Base-by-base conservation (phyloP, 1,139 yeast species). In the Dujonia santamariae region DNA sequence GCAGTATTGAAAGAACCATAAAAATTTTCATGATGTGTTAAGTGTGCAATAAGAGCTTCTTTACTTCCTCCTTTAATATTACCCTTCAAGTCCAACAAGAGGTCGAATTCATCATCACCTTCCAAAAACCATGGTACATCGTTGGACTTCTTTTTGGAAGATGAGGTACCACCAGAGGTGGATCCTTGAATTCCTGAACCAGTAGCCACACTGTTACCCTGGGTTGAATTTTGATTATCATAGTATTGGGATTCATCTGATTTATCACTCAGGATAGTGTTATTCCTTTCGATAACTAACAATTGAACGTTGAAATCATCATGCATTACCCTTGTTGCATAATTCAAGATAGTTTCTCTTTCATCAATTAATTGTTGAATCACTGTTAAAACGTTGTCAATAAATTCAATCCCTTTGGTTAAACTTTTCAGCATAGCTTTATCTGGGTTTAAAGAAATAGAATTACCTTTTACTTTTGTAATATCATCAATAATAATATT, bases 41-140 rank as follows among this genome's bases (percentile, higher is more conserved):
- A 67, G 54, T 85, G 88, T 34, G 92, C 85, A 9, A 92, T 72
- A 36, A 92, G 62, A 0, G 96, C 96, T 36, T 75, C 80, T 38
- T 79, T 75, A 0, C 95, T 80, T 4, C 97, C 97, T 30, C 97
- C 97, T 51, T 84, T 83, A 33, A 90, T 72, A 34, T 71, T 70
- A 3, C 92, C 94, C 42, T 80, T 80, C 26, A 78, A 64, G 46
- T 88, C 95, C 47, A 79, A 79, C 18, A 86, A 66, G 39, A 90
- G 63, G 41, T 80, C 85, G 42, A 67, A 77, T 43, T 85, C 95
- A 37, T 80, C 80, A 45, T 86, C 95, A 20, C 87, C 80, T 42
- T 78, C 86, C 48, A 88, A 61, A 52, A 72, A 87, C 96, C 96
- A 88, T 1, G 95, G 94, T 2, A 67, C 56, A 43, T 76, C 77